These are phyloP conservation scores for Stereum hirsutum DNA, from an alignment of 1,284 basidiomycete species.

Conservation along the genomic window DNA sequence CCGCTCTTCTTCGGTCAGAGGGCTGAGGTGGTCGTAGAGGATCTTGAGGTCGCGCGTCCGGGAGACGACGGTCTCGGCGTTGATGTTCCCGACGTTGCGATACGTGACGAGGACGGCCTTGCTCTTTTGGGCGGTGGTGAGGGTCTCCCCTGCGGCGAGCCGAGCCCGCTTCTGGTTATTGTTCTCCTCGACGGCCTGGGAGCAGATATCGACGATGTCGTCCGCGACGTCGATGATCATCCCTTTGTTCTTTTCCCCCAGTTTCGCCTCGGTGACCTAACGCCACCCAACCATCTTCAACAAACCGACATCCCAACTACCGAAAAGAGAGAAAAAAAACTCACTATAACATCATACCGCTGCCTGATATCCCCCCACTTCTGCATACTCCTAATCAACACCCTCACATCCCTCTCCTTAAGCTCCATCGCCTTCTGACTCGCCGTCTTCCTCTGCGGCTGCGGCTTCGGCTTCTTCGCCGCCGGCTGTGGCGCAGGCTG, in stretches of 20 bases:
- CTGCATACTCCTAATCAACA: slow-evolving; percentile 91
- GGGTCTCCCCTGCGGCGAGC: slow-evolving; percentile 75
- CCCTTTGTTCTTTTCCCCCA: slow-evolving; percentile 90
- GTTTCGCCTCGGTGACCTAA: slow-evolving; percentile 85
- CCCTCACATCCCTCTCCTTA: slow-evolving; percentile 94
- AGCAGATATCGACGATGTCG: slow-evolving; percentile 85
- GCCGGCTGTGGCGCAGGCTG: slow-evolving; percentile 52
- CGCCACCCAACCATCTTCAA: neutral
- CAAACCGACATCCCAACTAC: slow-evolving; percentile 1
- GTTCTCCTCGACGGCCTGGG: slow-evolving; percentile 78
- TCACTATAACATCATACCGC: slow-evolving; percentile 89
- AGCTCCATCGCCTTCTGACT: slow-evolving; percentile 93
- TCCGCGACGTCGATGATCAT: slow-evolving; percentile 90
- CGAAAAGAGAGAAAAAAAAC: slow-evolving; percentile 25
- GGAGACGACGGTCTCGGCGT: slow-evolving; percentile 93
- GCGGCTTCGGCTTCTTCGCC: slow-evolving; percentile 65
- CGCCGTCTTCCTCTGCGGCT: slow-evolving; percentile 72
- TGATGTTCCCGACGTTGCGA: slow-evolving; percentile 88
- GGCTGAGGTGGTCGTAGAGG: slow-evolving; percentile 74
- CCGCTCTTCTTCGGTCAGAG: slow-evolving; percentile 51
- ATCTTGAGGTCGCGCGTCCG: slow-evolving; percentile 88
- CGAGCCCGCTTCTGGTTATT: slow-evolving; percentile 72
- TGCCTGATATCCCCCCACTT: slow-evolving; percentile 97
- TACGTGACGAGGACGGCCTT: slow-evolving; percentile 93
- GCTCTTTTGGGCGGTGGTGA: slow-evolving; percentile 83